Base-by-base conservation (phyloP, 768 basidiomycete genomes). In the Amanita fuliginea region DNA sequence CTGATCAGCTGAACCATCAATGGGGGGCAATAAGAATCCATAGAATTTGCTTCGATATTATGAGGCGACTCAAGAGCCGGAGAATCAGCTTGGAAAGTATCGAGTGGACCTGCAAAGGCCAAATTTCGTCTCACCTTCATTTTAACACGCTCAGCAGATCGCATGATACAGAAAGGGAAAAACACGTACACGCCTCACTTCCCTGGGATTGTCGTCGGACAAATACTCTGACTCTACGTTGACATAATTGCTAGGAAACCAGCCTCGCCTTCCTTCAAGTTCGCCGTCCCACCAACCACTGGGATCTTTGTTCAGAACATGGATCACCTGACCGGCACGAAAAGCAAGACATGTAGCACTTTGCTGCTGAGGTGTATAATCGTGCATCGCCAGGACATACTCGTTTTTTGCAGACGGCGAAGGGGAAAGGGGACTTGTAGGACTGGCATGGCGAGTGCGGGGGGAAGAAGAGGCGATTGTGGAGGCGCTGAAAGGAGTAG, bases 221-320 rank as follows among this genome's bases (percentile, higher is more conserved):
- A 32, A n/a, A 24, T 49, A 49, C 10, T 40, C 49, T 21, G 41
- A 69, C 55, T 84, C 81, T 13, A 76, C 68, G 55, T 81, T 83
- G 55, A 90, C 87, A 67, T 96, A 98, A 66, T 98, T 99, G 59
- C 90, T 93, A 16, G 96, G 96, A 66, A 98, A 98, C 96, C 96
- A 99, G 10, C 96, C 96, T 57, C 94, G 71, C 53, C 82, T 69
- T 2, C 82, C 86, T 32, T 91, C 86, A 14, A 95, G 64, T 65
- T 98, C 92, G 8, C 96, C 96, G 60, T 99, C 94, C 95, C 95
- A 98, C 96, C 96, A 98, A 0, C 96, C 96, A 57, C 83, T 88
- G 3, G 73, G 53, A 67, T 97, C 91, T 55, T 82, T 76, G 59
- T 90, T 91, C 42, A 86, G 70, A n/a, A 97, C 91, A 52, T 83